phyloP scores from a whole-genome alignment of 176 grass and related monocot species.

The Aechmea fasciata region DNA sequence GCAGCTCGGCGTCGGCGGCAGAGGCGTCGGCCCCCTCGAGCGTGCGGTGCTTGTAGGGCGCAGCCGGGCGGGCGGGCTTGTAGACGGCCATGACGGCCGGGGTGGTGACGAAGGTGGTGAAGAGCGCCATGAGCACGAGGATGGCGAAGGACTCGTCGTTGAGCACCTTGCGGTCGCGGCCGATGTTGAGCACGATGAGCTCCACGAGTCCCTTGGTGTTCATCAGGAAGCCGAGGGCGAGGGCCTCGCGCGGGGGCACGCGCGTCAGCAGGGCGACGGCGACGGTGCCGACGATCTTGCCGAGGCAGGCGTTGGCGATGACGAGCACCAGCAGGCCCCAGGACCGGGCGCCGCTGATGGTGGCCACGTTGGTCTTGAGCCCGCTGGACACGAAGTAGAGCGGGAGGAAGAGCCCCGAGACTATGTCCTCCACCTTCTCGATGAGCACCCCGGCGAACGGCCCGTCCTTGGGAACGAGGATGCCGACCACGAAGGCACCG shows the following conservation, averaged over 20 bases:
- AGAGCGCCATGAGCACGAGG: slow-evolving; percentile 47
- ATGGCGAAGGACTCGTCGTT: slow-evolving; percentile 54
- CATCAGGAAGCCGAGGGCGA: slow-evolving; percentile 46
- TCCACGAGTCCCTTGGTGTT: slow-evolving; percentile 62
- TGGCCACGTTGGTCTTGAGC: slow-evolving; percentile 51
- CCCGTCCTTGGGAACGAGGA: slow-evolving; percentile 52
- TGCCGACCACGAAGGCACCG: slow-evolving; percentile 51
- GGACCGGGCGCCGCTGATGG: slow-evolving; percentile 28
- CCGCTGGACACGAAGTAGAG: slow-evolving; percentile 68
- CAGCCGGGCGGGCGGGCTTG: slow-evolving; percentile 18
- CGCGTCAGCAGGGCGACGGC: slow-evolving; percentile 11
- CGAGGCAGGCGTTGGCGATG: slow-evolving; percentile 36
- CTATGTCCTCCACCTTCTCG: slow-evolving; percentile 60
- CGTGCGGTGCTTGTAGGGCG: slow-evolving; percentile 38
- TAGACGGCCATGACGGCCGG: slow-evolving; percentile 34
- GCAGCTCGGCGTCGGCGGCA: slow-evolving; percentile 34
- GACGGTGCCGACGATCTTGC: slow-evolving; percentile 47
- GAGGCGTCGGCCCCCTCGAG: slow-evolving; percentile 23
- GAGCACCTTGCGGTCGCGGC: slow-evolving; percentile 46
- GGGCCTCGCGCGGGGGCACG: slow-evolving; percentile 30
- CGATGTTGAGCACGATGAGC: slow-evolving; percentile 62
- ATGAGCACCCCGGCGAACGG: slow-evolving; percentile 35
- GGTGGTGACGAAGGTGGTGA: slow-evolving; percentile 47
- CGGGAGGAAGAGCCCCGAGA: slow-evolving; percentile 45
- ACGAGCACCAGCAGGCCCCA: slow-evolving; percentile 53